Evolutionary conservation across 2,329 filamentous ascomycete genomes (phyloP).

Genomic region (Tolypocladium tundrense): DNA sequence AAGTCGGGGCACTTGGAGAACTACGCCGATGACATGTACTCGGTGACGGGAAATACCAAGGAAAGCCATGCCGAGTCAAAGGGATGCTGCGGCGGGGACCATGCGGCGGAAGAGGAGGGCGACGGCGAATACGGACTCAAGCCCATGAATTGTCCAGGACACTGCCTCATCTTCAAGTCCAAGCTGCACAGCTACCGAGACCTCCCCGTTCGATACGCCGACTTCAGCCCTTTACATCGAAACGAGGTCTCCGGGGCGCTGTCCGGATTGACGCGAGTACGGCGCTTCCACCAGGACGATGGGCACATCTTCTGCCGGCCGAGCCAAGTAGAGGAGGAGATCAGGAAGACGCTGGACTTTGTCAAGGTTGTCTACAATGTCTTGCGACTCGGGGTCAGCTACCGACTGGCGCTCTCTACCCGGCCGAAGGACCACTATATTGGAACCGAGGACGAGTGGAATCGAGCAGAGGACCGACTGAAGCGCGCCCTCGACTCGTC

Average conservation of each 20-base stretch:
- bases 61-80: neutral
- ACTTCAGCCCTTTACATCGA: conserved; percentile 78
- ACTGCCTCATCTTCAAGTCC: conserved; percentile 74
- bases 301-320: conserved; percentile 84
- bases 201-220: conserved; percentile 72
- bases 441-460: conserved; percentile 57
- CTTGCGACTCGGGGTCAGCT: conserved; percentile 56
- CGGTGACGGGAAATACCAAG: conserved; percentile 49
- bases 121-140: conserved; percentile 73
- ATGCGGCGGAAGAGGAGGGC: conserved; percentile 38
- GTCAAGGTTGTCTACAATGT: conserved; percentile 62
- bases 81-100: conserved; percentile 21
- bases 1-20: conserved; percentile 81
- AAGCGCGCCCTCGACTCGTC: conserved; percentile 48
- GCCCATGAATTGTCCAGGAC: conserved; percentile 88
- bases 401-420: conserved; percentile 69
- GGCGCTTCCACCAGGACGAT: conserved; percentile 84
- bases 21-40: conserved; percentile 88
- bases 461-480: conserved; percentile 29
- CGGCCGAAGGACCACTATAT: conserved; percentile 69
- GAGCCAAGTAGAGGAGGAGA: conserved; percentile 64
- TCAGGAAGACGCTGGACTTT: conserved; percentile 63
- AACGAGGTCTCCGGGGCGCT: conserved; percentile 78
- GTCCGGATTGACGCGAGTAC: conserved; percentile 71
- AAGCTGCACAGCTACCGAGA: conserved; percentile 67